Conservation (phyloP, 148 eudicot species). For the Cornus controversa region DNA sequence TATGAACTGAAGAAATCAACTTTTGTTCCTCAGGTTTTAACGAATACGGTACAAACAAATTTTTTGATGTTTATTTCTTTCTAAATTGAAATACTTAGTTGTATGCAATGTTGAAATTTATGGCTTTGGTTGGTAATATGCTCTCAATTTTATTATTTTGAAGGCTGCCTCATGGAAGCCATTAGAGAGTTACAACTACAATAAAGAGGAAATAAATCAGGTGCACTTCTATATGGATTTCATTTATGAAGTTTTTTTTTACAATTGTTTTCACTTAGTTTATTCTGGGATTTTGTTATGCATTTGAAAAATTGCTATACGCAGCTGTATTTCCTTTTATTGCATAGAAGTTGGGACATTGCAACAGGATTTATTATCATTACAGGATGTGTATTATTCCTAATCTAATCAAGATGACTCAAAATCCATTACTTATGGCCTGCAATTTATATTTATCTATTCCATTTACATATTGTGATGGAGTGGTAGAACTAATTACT, state of each 20-base stretch:
- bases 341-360: background rate
- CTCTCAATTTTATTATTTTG: slow-evolving; percentile 2
- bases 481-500: too few species aligned
- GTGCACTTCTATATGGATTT: slow-evolving; percentile 24
- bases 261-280: background rate
- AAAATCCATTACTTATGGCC: background rate
- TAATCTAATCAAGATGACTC: background rate
- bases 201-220: slow-evolving; percentile 96
- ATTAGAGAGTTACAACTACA: slow-evolving; percentile 63
- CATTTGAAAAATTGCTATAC: background rate
- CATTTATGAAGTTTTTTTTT: background rate
- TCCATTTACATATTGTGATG: too few species aligned
- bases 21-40: background rate
- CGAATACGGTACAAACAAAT: too few species aligned
- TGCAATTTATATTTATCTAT: background rate
- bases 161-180: slow-evolving; percentile 66
- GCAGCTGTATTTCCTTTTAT: background rate
- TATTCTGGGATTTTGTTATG: background rate
- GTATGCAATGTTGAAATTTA: background rate
- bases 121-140: background rate
- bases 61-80: background rate
- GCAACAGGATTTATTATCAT: background rate
- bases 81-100: background rate
- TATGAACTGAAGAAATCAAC: background rate
- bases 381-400: background rate